Conservation (phyloP, 2,329 filamentous ascomycete species). For the Botrytis squamosa region DNA sequence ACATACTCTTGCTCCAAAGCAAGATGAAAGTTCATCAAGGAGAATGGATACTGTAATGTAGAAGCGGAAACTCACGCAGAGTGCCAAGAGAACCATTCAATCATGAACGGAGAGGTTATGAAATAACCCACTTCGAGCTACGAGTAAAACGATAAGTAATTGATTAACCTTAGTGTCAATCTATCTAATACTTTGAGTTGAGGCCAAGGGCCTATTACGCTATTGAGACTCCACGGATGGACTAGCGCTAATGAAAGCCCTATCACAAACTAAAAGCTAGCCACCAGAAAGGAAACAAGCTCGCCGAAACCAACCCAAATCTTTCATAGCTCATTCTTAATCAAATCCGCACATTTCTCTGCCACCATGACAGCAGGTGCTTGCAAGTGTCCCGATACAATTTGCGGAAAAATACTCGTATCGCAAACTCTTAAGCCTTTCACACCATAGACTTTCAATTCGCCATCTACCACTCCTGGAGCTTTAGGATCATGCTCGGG, state of each 20-base stretch:
- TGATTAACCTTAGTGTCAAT: not conserved
- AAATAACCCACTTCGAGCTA: not conserved
- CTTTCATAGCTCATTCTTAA: slow-evolving; percentile 11
- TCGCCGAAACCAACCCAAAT: not conserved
- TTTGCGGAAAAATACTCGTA: slow-evolving; percentile 31
- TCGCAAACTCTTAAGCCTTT: slow-evolving; percentile 33
- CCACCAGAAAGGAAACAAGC: not conserved
- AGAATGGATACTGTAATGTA: not conserved
- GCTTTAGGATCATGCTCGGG: slow-evolving; percentile 35
- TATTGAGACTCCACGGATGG: not conserved
- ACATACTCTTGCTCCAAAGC: not conserved
- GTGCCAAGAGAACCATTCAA: not conserved
- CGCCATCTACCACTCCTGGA: slow-evolving; percentile 31
- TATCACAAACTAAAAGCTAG: not conserved
- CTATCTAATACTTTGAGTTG: not conserved
- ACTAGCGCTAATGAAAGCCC: not conserved
- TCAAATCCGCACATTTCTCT: slow-evolving; percentile 28
- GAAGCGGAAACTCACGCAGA: not conserved
- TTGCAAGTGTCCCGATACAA: slow-evolving; percentile 31
- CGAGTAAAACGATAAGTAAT: no score
- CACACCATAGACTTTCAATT: slow-evolving; percentile 32
- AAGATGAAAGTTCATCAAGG: not conserved
- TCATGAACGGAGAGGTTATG: not conserved
- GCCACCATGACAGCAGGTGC: slow-evolving; percentile 33
- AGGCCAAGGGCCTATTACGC: not conserved